Conservation (phyloP, 352 stramenopile genomes). For the Phytophthora uliginosa region DNA sequence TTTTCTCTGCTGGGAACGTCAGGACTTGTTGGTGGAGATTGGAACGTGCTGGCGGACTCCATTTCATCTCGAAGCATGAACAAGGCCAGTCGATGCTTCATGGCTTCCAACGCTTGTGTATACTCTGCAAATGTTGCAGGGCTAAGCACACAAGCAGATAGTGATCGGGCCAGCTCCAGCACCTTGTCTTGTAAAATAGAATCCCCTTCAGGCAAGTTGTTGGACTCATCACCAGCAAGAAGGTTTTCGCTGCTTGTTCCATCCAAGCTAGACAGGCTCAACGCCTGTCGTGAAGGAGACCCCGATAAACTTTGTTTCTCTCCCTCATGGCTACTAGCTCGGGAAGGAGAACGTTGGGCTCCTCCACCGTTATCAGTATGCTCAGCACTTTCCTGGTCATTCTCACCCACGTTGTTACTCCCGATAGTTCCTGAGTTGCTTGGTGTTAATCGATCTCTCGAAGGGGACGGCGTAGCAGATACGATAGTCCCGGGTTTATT, state of each 20-base stretch:
- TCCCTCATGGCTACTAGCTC: conserved; percentile 7
- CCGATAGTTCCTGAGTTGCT: conserved; percentile 19
- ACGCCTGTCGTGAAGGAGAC: conserved; percentile 20
- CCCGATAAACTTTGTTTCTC: conserved; percentile 6
- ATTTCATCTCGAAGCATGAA: conserved; percentile 33
- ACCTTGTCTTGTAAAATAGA: conserved; percentile 11
- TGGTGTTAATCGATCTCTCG: conserved; percentile 11
- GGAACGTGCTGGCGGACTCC: not conserved
- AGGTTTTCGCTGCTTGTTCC: not conserved
- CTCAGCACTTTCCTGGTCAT: not conserved
- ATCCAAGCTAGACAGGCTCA: conserved; percentile 2
- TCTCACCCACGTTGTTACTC: conserved; percentile 11
- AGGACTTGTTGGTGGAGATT: not conserved
- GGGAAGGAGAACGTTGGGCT: conserved; percentile 6
- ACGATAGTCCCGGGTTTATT: not conserved
- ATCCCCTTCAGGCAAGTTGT: conserved; percentile 7
- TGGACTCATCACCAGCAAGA: not conserved
- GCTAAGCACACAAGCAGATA: conserved; percentile 15
- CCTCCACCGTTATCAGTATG: not conserved
- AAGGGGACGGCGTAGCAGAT: conserved; percentile 16
- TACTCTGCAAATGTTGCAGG: conserved; percentile 44
- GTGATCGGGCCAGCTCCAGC: conserved; percentile 7
- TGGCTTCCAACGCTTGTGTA: conserved; percentile 29
- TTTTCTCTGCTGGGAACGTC: conserved; percentile 1
- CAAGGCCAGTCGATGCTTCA: conserved; percentile 29